phyloP scores from a whole-genome alignment of 805 yeast species.

The Metschnikowia reukaufii region DNA sequence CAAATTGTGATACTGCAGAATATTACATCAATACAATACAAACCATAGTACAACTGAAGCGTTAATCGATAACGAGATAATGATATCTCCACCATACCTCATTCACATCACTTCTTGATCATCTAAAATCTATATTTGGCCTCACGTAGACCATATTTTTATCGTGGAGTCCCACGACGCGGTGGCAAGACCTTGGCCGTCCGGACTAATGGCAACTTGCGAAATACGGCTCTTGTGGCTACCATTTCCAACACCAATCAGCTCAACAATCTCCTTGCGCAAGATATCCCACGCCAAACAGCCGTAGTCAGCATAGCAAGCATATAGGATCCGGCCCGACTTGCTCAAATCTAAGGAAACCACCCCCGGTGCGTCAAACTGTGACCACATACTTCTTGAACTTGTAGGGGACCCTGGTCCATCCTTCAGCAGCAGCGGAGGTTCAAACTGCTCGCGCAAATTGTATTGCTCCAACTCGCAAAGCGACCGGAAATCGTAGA shows the following conservation, averaged over 20 bases:
- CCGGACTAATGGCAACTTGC: conserved; percentile 64
- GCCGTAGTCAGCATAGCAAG: conserved; percentile 73
- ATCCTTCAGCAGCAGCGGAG: conserved; percentile 8
- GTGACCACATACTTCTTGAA: conserved; percentile 20
- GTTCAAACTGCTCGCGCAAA: conserved; percentile 21
- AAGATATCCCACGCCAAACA: conserved; percentile 78
- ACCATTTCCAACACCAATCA: conserved; percentile 49
- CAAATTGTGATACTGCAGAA: too few relatives aligned
- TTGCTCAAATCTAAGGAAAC: conserved; percentile 68
- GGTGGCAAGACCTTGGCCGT: conserved; percentile 75
- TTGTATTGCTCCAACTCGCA: conserved; percentile 59
- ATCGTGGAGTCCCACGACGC: conserved; percentile 80
- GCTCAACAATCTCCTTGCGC: conserved; percentile 62
- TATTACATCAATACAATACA: too few relatives aligned
- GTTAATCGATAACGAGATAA: too few relatives aligned
- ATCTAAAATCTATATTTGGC: background rate
- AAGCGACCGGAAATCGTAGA: conserved; percentile 77
- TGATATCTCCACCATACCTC: too few relatives aligned
- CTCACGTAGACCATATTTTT: conserved; percentile 53
- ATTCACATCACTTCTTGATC: too few relatives aligned
- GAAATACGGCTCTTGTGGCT: conserved; percentile 59
- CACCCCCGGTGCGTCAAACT: conserved; percentile 65
- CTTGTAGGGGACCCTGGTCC: conserved; percentile 12
- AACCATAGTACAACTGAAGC: too few relatives aligned
- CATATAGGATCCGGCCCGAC: conserved; percentile 72